Percentiles rank a stretch among this genome's conserved stretches.
These are phyloP conservation scores for Ophiocordyceps camponoti-leonardi DNA, from an alignment of 2,329 filamentous ascomycete genomes.

Conservation along the genomic window DNA sequence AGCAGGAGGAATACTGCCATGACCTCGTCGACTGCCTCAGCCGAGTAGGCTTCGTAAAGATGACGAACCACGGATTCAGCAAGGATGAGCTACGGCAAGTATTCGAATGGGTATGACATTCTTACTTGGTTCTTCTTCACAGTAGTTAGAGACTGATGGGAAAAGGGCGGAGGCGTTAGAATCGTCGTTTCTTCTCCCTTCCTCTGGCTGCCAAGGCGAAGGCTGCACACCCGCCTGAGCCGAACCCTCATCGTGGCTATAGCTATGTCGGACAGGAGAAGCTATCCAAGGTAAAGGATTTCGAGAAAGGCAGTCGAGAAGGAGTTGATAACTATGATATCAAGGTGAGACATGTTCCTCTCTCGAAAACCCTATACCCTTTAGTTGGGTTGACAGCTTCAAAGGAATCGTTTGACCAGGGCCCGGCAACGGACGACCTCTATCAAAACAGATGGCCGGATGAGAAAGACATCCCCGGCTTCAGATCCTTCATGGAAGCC, in stretches of 20 bases:
- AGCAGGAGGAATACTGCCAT: background rate
- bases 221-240: conserved; percentile 13
- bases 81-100: conserved; percentile 12
- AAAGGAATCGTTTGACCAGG: conserved; percentile 22
- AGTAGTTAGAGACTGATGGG: too few species aligned
- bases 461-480: too few species aligned
- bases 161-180: too few species aligned
- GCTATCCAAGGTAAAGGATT: conserved; percentile 15
- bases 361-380: too few species aligned
- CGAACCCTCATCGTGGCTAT: conserved; percentile 19
- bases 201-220: conserved; percentile 14
- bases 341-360: conserved; percentile 8
- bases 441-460: too few species aligned
- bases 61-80: conserved; percentile 12
- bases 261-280: conserved; percentile 18
- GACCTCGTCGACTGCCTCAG: conserved; percentile 8
- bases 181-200: conserved; percentile 13
- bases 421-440: conserved; percentile 12
- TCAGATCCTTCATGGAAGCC: too few species aligned
- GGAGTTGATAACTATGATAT: conserved; percentile 33
- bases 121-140: background rate
- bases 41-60: conserved; percentile 10
- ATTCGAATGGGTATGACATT: conserved; percentile 10
- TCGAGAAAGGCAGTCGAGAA: conserved; percentile 24
- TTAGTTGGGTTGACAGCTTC: background rate